Conservation (phyloP, 305 asterid species). For the Solanum chacoense region DNA sequence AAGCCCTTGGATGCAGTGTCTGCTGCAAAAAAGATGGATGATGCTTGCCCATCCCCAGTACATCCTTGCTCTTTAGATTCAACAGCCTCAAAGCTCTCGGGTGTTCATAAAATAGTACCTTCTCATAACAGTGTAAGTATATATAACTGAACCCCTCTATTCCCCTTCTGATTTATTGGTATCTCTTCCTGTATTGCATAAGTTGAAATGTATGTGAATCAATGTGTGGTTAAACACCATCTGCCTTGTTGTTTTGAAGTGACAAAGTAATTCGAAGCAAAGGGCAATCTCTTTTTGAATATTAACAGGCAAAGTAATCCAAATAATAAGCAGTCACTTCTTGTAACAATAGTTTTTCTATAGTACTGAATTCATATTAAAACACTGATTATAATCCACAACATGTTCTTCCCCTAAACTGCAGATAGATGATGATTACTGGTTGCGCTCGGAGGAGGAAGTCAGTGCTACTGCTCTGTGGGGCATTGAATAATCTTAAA, state of each 20-base stretch:
- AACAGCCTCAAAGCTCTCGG: constrained; percentile 17
- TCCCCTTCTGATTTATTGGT: background rate
- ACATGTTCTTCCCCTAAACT: background rate
- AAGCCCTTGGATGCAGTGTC: constrained; percentile 24
- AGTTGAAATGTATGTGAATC: background rate
- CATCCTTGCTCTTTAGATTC: constrained; percentile 18
- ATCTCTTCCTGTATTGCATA: background rate
- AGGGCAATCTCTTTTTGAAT: background rate
- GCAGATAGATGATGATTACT: constrained; percentile 62
- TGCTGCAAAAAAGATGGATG: constrained; percentile 12
- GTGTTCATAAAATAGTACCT: constrained; percentile 49
- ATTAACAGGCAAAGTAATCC: background rate
- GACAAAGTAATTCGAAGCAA: background rate
- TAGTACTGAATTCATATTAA: background rate
- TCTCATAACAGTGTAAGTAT: constrained; percentile 45
- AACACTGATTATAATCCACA: background rate
- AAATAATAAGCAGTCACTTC: background rate
- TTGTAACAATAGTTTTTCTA: background rate
- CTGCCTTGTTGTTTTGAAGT: background rate
- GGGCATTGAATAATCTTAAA: constrained; percentile 25
- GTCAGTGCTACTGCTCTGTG: constrained; percentile 45
- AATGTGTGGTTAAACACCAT: background rate
- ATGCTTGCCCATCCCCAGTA: constrained; percentile 1
- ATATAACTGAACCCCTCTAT: background rate
- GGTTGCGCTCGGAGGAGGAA: constrained; percentile 51